Base-by-base conservation (phyloP, 768 basidiomycete species). In the Mycena sanguinolenta region DNA sequence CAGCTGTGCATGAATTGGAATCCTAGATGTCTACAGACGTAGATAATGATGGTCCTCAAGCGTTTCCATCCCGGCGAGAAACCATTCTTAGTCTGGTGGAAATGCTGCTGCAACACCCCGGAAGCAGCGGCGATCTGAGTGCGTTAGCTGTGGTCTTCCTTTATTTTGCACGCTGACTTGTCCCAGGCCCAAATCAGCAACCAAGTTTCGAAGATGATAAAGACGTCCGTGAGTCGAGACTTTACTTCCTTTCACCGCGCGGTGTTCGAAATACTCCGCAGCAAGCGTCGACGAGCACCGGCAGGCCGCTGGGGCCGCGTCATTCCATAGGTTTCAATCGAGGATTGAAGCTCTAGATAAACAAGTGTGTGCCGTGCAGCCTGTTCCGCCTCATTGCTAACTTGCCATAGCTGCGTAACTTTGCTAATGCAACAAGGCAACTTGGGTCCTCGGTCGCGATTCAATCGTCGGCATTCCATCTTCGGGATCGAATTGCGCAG, bases 391-490 rank as follows among this genome's bases (percentile, higher is more conserved):
- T 36, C 34, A 28, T 54, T 34, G 49, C 59, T 44, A 63, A 32
- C 38, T 60, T 39, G 16, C 55, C 28, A n/a, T 75, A 93, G 90
- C 85, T 94, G 19, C 87, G 91, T 54, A 92, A 91, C 77, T 93
- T 93, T 77, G 89, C 91, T 42, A 92, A 93, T 73, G 91, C 92
- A 16, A 88, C 91, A 25, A 89, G 92, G 42, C 92, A 92, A 75
- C 84, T 94, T 0, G 93, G 93, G 28, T 91, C 90, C 65, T 93
- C 92, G 7, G 91, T 93, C 25, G 92, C 91, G 9, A 92, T 94
- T 63, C 84, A 93, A 8, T 92, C 92, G 17, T 92, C 92, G 16
- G 88, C 91, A 0, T 92, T 88, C 77, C 88, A 90, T 74, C 86
- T 94, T 36, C 90, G 93, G 3, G 88, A 90, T 70, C 87, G 92